phyloP scores from a whole-genome alignment of 2,329 filamentous ascomycete species.

The Ophiocordyceps sinensis region DNA sequence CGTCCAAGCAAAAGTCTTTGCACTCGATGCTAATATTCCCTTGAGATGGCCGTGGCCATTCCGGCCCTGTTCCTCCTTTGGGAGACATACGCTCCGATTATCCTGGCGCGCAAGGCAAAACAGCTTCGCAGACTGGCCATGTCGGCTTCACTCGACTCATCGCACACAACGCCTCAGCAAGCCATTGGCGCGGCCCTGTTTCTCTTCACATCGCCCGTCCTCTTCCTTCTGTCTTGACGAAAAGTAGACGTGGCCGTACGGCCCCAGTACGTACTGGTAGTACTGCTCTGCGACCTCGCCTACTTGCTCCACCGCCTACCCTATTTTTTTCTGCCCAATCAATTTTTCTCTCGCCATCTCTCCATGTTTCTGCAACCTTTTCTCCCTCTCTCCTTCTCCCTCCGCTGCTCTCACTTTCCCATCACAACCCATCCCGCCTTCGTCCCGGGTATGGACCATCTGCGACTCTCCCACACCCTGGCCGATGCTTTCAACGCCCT shows the following conservation, averaged over 20 bases:
- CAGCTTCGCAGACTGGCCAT: too few relatives aligned
- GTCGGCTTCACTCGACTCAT: too few relatives aligned
- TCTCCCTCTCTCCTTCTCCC: constrained; percentile 4
- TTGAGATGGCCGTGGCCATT: too few relatives aligned
- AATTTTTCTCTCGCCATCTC: not conserved
- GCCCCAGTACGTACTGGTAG: too few relatives aligned
- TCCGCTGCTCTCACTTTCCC: constrained; percentile 4
- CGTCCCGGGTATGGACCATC: constrained; percentile 20
- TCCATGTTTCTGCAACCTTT: constrained; percentile 5
- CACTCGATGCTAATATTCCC: too few relatives aligned
- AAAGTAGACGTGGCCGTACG: not conserved
- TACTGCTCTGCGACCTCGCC: not conserved
- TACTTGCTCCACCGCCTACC: not conserved
- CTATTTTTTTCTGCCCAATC: not conserved
- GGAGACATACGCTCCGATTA: too few relatives aligned
- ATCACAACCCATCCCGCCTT: constrained; percentile 4
- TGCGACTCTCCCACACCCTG: constrained; percentile 37
- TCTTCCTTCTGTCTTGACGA: not conserved
- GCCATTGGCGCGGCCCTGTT: too few relatives aligned
- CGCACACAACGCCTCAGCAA: too few relatives aligned
- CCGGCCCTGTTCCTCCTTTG: too few relatives aligned
- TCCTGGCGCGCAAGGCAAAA: too few relatives aligned
- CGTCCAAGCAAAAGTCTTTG: too few relatives aligned
- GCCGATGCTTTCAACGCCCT: constrained; percentile 50
- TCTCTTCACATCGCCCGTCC: too few relatives aligned